These are phyloP conservation scores for Apium graveolens DNA, from an alignment of 129 eudicot species.

Conservation along the genomic window DNA sequence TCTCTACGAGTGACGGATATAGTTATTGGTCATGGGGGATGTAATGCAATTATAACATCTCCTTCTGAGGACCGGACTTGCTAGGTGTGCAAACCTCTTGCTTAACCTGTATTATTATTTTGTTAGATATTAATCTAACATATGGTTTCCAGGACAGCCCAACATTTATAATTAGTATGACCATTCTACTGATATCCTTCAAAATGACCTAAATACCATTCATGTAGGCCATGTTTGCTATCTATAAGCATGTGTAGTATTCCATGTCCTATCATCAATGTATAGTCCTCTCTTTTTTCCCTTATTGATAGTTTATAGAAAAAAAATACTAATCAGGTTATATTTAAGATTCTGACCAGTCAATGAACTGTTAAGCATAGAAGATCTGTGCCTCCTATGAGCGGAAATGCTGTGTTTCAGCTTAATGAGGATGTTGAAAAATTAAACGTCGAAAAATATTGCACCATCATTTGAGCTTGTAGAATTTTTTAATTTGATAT, in stretches of 20 bases:
- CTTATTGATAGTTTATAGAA: neutral
- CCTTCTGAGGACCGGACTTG: conserved; percentile 91
- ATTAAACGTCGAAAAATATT: neutral
- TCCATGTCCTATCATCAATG: neutral
- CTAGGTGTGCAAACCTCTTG: conserved; percentile 46
- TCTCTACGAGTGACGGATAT: conserved; percentile 76
- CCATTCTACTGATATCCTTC: neutral
- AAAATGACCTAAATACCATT: neutral
- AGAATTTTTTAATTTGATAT: neutral
- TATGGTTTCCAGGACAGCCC: neutral
- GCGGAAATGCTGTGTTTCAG: neutral
- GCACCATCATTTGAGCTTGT: neutral
- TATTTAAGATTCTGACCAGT: neutral
- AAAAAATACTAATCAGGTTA: no score
- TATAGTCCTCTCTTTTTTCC: neutral
- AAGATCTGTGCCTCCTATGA: neutral
- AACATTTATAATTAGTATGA: neutral
- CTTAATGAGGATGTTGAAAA: neutral
- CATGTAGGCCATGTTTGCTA: neutral
- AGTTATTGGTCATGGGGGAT: conserved; percentile 69
- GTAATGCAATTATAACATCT: conserved; percentile 73
- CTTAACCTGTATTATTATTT: neutral
- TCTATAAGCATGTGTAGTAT: neutral
- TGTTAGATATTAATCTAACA: neutral
- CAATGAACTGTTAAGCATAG: neutral